Evolutionary conservation across 495 filamentous ascomycete genomes (phyloP), one percentile per base, ranked within the genome.

Genomic region (Penicillium cinerascens): DNA sequence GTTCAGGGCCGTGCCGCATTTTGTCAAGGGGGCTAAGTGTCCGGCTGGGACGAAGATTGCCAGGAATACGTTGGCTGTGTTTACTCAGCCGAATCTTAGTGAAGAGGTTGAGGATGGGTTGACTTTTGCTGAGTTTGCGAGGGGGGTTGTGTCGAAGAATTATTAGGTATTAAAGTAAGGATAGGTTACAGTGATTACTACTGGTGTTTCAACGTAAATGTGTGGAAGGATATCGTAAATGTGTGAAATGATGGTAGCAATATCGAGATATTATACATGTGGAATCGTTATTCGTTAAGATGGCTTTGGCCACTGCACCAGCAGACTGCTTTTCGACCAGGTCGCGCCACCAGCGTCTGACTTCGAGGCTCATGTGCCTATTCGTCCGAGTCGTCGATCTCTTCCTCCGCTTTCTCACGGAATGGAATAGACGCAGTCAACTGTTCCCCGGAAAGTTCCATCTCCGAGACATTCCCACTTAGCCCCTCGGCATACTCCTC

Each of bases 1-100:
- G 63, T 95, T 98, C 72, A 87, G 86, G 64, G 95, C 93, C 1
- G 93, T 98, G 47, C 93, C 93, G 64, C 93, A 98, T 77, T 97
- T 95, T 70, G 93, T 98, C 17, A 82, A 86, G 55, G 93, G 91
- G 1, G 83, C 49, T 60, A 71, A 44, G 67, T 37, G 67, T 57
- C 18, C 45, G 67, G 64, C 50, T 15, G 48, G 43, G 67, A 68
- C 16, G 73, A 69, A 73, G 40, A 79, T 95, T 52, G 91, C 92
- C 39, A 77, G 93, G 55, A 97, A 97, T 75, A 98, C 93, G 44
- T 73, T 98, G 50, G 93, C 93, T 5, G 91, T 98, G 25, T 98
- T 98, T 67, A 98, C 93, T 42, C 93, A 98, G 77, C 93, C 93
- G 37, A 95, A 96, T 75, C 67, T 98, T 42, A 86, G 81, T 46